Base-by-base conservation (phyloP, 2,329 filamentous ascomycete genomes). In the Aureobasidium melanogenum region DNA sequence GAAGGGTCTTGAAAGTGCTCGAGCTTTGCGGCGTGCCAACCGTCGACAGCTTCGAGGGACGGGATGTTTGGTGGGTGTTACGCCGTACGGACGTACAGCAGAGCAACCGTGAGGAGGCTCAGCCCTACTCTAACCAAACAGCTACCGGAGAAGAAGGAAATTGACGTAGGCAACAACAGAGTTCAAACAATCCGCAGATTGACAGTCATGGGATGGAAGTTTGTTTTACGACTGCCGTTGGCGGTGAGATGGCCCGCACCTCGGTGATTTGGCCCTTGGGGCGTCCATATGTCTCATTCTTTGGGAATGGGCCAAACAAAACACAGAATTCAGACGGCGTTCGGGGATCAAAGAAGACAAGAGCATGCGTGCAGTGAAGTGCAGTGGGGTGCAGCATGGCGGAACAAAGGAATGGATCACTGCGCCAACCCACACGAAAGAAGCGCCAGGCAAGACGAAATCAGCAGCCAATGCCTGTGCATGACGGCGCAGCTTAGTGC, bases 341-440 rank as follows among this genome's bases (percentile, higher is more conserved):
- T 57, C 54, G 41, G 54, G 54, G 54, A 57, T 47, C 41, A 57
- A 57, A 57, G 54, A 57, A 57, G 39, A 34, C 52, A 39, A 19
- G 44, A n/a, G n/a, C n/a, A n/a, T n/a, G n/a, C n/a, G 46, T 46
- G 54, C 43, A 48, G 55, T 32, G 30, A 10, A 10, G 32, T 36
- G 32, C 32, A 36, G 12, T 36, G 32, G 30, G 30, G 30, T 32
- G 30, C 30, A 32, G 30, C 56, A 50, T 59, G 56, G 56, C 44
- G 5, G 43, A 34, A 59, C 56, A 59, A 58, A 59, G 56, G 56
- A 59, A 48, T 59, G 56, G 24, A 59, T 59, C 36, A 12, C 56
- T 59, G 56, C 38, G 43, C 43, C 30, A 59, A 59, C 44, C 44
- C 56, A 59, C 56, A 32, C 56, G 32, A 50, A 44, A 34, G 56